phyloP scores from a whole-genome alignment of 2,329 filamentous ascomycete genomes.

The Chrysoporthe cubensis region DNA sequence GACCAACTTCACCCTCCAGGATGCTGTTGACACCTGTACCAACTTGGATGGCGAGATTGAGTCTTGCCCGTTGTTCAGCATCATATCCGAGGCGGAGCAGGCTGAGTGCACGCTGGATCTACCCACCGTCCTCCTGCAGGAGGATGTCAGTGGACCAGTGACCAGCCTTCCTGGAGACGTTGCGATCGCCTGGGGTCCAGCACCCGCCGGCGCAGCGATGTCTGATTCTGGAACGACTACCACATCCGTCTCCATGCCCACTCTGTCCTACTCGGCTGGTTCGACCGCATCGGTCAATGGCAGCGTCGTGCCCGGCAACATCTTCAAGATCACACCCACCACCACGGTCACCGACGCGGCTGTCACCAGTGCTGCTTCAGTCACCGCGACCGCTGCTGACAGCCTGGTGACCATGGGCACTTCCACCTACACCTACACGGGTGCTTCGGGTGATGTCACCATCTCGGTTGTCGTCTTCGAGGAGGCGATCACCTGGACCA shows the following conservation, averaged over 20 bases:
- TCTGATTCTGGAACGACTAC: slow-evolving; percentile 26
- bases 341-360: slow-evolving; percentile 2
- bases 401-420: slow-evolving; percentile 17
- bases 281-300: slow-evolving; percentile 37
- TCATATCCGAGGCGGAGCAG: slow-evolving; percentile 62
- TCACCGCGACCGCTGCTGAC: slow-evolving; percentile 11
- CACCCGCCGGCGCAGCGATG: slow-evolving; percentile 30
- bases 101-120: slow-evolving; percentile 65
- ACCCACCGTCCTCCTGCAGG: slow-evolving; percentile 57
- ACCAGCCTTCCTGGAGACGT: slow-evolving; percentile 69
- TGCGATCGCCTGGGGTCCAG: slow-evolving; percentile 44
- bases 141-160: slow-evolving; percentile 62
- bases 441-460: slow-evolving; percentile 32
- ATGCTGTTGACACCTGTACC: slow-evolving; percentile 77
- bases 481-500: slow-evolving; percentile 58
- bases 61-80: slow-evolving; percentile 76
- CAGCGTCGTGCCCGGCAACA: slow-evolving; percentile 46
- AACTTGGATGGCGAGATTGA: slow-evolving; percentile 68
- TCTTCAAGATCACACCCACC: slow-evolving; percentile 44
- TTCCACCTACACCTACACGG: slow-evolving; percentile 25
- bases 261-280: slow-evolving; percentile 44
- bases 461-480: slow-evolving; percentile 63
- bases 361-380: background rate
- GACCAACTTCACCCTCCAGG: slow-evolving; percentile 61
- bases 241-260: slow-evolving; percentile 34